Base-by-base conservation (phyloP, 306 rosid genomes). In the Ormosia emarginata region DNA sequence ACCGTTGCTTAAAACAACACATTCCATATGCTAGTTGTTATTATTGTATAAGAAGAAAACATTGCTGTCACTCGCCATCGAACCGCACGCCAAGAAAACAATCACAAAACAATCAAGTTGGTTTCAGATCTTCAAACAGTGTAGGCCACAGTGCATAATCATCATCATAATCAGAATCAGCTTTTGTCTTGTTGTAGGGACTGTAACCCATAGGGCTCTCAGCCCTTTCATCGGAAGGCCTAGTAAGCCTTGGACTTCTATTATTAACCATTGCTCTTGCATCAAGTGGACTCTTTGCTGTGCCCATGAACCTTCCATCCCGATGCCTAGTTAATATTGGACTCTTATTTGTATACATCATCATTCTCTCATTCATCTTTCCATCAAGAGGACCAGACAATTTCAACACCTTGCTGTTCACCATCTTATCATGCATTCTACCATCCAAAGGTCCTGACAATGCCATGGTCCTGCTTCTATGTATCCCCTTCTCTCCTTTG, bases 381-480 rank as follows among this genome's bases (percentile, higher is more conserved):
- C 91, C 91, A 85, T 95, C 98, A 67, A 95, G 77, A 39, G 99
- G 99, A 34, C 99, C 97, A 47, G 99, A 95, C 1, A 87, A 44
- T 46, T 58, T 87, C 84, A 87, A 67, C 12, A 77, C 3, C 65
- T 67, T 84, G 59, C 5, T 52, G 2, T n/a, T 29, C 0, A 53
- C 14, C 80, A 62, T 7, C 49, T 81, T 81, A 39, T 84, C 87
- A 29, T 59, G 53, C 78, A 75, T 5, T 8, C 79, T 84, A 15
- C 95, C 90, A 85, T 94, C 95, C 63, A 91, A 72, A 3, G 98
- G 99, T 36, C 99, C 99, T 6, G 99, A 95, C 1, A 90, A 79
- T 63, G 95, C 88, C 2, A 87, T 69, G 47, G 40, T 85, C 13
- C 92, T 85, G 7, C 75, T 75, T 65, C 79, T 89, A 2, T 77